Evolutionary conservation across 306 rosid species (phyloP).

Genomic region (Casuarina cunninghamiana): DNA sequence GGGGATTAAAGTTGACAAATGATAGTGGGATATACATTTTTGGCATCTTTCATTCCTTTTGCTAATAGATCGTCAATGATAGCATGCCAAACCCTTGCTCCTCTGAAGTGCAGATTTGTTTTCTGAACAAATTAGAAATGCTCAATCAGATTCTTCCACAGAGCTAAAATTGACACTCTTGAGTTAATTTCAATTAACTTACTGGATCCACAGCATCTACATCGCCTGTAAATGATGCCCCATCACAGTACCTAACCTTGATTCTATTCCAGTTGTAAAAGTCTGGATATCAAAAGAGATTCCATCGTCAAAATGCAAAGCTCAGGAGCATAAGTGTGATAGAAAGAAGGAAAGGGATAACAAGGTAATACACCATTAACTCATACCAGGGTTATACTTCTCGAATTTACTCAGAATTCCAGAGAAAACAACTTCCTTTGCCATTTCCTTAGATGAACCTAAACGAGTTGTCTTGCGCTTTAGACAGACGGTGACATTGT

Average conservation of each 20-base stretch:
- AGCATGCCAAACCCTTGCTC: constrained; percentile 76
- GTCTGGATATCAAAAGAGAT: constrained; percentile 44
- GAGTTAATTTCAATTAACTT: constrained; percentile 39
- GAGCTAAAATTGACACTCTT: constrained; percentile 10
- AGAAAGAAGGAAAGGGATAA: neutral
- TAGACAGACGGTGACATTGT: constrained; percentile 81
- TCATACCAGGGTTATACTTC: constrained; percentile 75
- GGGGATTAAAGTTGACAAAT: neutral
- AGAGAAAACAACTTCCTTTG: constrained; percentile 59
- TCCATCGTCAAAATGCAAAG: neutral
- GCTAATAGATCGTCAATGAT: constrained; percentile 70
- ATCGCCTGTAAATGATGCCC: constrained; percentile 93
- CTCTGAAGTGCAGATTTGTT: constrained; percentile 83
- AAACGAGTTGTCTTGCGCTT: constrained; percentile 66
- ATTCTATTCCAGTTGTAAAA: constrained; percentile 89
- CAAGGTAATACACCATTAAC: neutral
- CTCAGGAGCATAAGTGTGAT: neutral
- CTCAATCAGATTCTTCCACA: neutral
- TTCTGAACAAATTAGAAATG: constrained; percentile 43
- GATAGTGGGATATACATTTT: constrained; percentile 51
- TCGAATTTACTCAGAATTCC: constrained; percentile 59
- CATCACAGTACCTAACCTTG: constrained; percentile 92
- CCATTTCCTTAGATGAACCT: constrained; percentile 86
- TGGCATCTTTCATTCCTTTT: constrained; percentile 87
- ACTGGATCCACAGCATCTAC: constrained; percentile 74